A percentile compares a stretch with the other conserved stretches of the same genome.
These are phyloP conservation scores for Carex scoparia DNA, from an alignment of 176 grass and related monocot species.

Conservation along the genomic window DNA sequence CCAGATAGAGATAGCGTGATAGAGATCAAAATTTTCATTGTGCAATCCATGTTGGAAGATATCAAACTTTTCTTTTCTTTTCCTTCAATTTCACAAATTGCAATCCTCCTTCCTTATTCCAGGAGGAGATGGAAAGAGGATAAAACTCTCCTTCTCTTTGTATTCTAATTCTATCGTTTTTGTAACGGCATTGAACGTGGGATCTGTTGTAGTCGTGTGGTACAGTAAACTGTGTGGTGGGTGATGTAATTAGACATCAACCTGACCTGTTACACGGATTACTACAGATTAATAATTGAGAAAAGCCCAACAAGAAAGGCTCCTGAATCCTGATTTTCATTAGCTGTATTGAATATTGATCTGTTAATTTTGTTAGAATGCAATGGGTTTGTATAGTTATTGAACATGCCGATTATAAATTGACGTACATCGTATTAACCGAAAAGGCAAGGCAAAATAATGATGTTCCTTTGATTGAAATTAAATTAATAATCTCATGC, in stretches of 20 bases:
- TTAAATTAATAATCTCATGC: not conserved
- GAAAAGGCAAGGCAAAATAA: not conserved
- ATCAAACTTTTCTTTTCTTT: not conserved
- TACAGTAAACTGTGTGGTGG: not conserved
- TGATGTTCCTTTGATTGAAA: not conserved
- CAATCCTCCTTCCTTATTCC: conserved; percentile 14
- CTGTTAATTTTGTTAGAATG: conserved; percentile 2
- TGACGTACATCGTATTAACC: not conserved
- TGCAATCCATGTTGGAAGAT: conserved; percentile 11
- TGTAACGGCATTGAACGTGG: not conserved
- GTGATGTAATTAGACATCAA: not conserved
- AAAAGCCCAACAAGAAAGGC: not conserved
- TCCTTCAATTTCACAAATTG: conserved; percentile 8
- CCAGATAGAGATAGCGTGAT: not conserved
- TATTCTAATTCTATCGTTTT: conserved; percentile 8
- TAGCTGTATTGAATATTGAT: not conserved
- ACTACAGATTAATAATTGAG: not conserved
- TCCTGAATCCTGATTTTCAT: not conserved
- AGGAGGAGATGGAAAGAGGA: conserved; percentile 14
- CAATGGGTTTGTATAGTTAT: not conserved
- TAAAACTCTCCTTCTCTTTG: not conserved
- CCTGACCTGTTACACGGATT: not conserved
- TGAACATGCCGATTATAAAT: not conserved
- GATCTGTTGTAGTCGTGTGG: not conserved
- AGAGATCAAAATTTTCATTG: conserved; percentile 2